phyloP scores from a whole-genome alignment of 495 filamentous ascomycete species.

The Aspergillus hancockii region DNA sequence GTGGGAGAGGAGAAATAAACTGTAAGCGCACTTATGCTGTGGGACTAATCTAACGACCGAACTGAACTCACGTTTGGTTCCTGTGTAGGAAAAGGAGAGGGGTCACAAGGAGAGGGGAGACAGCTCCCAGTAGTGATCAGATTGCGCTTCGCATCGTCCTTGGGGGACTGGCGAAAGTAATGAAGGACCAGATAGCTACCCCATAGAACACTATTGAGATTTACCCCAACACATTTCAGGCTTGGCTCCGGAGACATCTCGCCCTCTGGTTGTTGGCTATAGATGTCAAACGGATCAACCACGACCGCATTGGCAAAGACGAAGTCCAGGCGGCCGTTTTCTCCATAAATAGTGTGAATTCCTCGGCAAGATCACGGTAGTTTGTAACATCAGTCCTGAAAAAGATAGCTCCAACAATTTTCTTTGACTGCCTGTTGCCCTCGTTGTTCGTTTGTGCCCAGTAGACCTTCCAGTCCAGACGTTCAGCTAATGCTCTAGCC shows the following conservation, averaged over 20 bases:
- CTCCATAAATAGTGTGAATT: slow-evolving; percentile 12
- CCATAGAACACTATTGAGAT: slow-evolving; percentile 22
- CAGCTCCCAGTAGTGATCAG: slow-evolving; percentile 27
- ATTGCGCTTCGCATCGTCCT: slow-evolving; percentile 13
- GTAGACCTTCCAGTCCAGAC: slow-evolving; percentile 13
- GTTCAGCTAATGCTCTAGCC: too few species aligned
- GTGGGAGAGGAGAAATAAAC: not conserved
- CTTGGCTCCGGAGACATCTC: slow-evolving; percentile 18
- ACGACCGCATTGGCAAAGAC: slow-evolving; percentile 28
- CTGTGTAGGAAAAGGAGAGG: slow-evolving; percentile 23
- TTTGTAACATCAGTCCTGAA: slow-evolving; percentile 19
- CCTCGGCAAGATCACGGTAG: slow-evolving; percentile 17
- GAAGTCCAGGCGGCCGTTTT: slow-evolving; percentile 17
- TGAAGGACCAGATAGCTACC: slow-evolving; percentile 27
- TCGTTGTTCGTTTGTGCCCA: slow-evolving; percentile 17
- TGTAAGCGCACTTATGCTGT: not conserved
- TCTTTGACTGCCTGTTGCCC: slow-evolving; percentile 9
- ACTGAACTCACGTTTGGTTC: slow-evolving; percentile 19
- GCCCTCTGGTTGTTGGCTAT: slow-evolving; percentile 12
- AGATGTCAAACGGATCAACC: slow-evolving; percentile 21
- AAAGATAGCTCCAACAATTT: slow-evolving; percentile 12
- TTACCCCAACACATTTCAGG: slow-evolving; percentile 19
- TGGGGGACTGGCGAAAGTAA: slow-evolving; percentile 25
- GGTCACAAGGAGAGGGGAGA: slow-evolving; percentile 21
- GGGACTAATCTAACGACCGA: not conserved